Percentiles rank a stretch among this genome's conserved stretches.
Conservation (phyloP, 2,329 filamentous ascomycete species). For the Talaromyces sp. region DNA sequence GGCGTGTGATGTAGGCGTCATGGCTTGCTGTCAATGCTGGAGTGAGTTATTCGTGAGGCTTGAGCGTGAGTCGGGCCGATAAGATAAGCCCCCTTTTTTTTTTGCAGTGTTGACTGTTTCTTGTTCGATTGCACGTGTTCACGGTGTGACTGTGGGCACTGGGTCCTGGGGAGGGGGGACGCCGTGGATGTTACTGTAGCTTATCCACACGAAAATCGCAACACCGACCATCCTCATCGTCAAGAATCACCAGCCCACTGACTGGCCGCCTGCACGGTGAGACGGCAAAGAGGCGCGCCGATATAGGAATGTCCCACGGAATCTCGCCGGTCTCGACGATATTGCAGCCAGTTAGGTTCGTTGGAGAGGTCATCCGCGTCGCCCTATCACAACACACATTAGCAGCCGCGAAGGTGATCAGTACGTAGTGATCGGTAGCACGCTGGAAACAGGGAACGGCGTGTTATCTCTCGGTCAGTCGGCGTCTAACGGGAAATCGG, state of each 20-base stretch:
- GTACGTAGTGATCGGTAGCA: not conserved
- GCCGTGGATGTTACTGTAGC: not conserved
- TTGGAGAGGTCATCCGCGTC: not conserved
- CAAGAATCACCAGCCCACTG: not conserved
- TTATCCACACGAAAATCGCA: not conserved
- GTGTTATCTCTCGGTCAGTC: not conserved
- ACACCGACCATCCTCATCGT: not conserved
- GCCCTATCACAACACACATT: not conserved
- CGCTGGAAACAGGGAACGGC: not conserved
- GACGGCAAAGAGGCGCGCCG: not conserved
- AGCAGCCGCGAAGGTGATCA: not conserved
- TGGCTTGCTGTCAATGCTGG: not conserved
- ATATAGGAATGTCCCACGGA: not conserved
- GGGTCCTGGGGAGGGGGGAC: not conserved
- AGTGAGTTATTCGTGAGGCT: not conserved
- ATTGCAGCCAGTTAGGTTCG: not conserved
- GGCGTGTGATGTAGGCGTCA: not conserved
- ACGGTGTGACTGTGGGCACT: not conserved
- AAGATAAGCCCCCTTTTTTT: not conserved
- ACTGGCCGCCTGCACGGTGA: not conserved
- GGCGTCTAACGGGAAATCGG: too few relatives aligned
- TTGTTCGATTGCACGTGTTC: not conserved
- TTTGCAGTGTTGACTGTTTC: not conserved
- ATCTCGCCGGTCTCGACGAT: not conserved
- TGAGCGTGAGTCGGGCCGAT: not conserved